phyloP scores from a whole-genome alignment of 1,139 yeast genomes.

The Geotrichum phurueaensis region DNA sequence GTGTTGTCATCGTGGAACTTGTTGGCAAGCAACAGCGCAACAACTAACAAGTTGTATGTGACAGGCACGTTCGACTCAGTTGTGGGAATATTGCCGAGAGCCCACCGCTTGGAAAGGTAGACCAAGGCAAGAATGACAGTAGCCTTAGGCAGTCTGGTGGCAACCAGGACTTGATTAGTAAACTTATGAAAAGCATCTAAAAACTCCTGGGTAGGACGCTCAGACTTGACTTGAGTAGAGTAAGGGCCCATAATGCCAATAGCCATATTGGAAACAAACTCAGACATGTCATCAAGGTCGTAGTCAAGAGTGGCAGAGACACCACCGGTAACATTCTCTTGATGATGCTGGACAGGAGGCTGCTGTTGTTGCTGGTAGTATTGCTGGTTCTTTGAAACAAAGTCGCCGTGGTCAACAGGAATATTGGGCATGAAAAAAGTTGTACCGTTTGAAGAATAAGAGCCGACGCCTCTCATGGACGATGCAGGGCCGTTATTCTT shows the following conservation, averaged over 20 bases:
- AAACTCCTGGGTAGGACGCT: constrained; percentile 32
- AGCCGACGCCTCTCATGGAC: constrained; percentile 15
- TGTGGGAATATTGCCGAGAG: constrained; percentile 27
- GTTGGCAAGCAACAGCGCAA: constrained; percentile 77
- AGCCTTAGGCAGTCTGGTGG: constrained; percentile 83
- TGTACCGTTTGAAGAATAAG: constrained; percentile 26
- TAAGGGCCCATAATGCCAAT: constrained; percentile 47
- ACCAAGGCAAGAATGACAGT: constrained; percentile 76
- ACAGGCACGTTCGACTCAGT: constrained; percentile 29
- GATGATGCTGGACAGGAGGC: constrained; percentile 23
- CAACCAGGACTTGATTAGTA: constrained; percentile 64
- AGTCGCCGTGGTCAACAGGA: constrained; percentile 23
- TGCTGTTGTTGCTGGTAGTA: constrained; percentile 22
- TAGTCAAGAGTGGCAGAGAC: constrained; percentile 74
- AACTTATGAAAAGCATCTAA: constrained; percentile 53
- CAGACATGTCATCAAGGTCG: constrained; percentile 68
- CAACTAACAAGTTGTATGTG: constrained; percentile 54
- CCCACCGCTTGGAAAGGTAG: constrained; percentile 52
- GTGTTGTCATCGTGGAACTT: constrained; percentile 96
- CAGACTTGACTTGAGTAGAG: constrained; percentile 19
- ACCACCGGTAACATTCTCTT: constrained; percentile 51
- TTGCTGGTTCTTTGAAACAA: constrained; percentile 14
- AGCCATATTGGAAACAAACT: constrained; percentile 63
- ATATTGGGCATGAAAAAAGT: constrained; percentile 26
- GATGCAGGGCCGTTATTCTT: constrained; percentile 11